These are phyloP conservation scores for Cladosporium cucumerinum DNA, from an alignment of 2,329 filamentous ascomycete genomes.

Conservation along the genomic window DNA sequence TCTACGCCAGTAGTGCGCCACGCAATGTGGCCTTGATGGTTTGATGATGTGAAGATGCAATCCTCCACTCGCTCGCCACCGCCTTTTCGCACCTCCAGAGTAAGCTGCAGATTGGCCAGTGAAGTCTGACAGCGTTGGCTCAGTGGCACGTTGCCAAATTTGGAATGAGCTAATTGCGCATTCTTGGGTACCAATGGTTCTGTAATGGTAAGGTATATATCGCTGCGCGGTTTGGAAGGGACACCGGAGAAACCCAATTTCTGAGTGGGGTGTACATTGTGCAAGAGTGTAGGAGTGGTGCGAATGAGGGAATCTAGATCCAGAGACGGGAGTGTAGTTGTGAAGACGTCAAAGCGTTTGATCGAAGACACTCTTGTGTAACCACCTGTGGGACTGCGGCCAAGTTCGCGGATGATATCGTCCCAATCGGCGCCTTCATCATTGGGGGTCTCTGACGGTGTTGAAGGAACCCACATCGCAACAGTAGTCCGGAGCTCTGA, in stretches of 20 bases:
- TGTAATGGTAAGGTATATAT: conserved; percentile 88
- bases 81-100: conserved; percentile 77
- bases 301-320: conserved; percentile 80
- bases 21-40: conserved; percentile 71
- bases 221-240: conserved; percentile 80
- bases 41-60: conserved; percentile 84
- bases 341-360: conserved; percentile 73
- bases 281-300: conserved; percentile 80
- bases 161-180: conserved; percentile 62
- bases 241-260: conserved; percentile 94
- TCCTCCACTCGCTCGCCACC: conserved; percentile 79
- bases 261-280: conserved; percentile 73
- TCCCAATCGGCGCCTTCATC: conserved; percentile 66
- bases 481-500: conserved; percentile 41
- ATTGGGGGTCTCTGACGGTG: conserved; percentile 53
- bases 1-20: conserved; percentile 84
- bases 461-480: conserved; percentile 68
- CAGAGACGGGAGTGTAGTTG: conserved; percentile 72
- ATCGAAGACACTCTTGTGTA: conserved; percentile 54
- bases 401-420: conserved; percentile 67
- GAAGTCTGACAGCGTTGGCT: conserved; percentile 54
- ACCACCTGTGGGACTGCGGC: conserved; percentile 68
- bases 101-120: conserved; percentile 78
- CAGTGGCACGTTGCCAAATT: conserved; percentile 76
- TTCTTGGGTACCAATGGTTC: conserved; percentile 72